Conservation (phyloP, 305 asterid species). For the Ruellia speciosa region DNA sequence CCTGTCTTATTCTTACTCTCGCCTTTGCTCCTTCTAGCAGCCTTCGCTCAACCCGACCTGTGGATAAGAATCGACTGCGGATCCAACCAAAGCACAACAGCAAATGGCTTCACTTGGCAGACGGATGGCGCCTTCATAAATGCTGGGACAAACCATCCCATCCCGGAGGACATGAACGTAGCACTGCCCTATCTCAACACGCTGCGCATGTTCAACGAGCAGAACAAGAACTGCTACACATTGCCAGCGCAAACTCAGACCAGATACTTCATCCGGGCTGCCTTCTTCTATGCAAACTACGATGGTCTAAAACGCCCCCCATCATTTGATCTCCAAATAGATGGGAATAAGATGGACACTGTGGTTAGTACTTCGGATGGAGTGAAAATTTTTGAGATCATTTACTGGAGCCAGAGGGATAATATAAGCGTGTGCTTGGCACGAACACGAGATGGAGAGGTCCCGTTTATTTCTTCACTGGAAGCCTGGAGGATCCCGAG, state of each 20-base stretch:
- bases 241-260: conserved; percentile 4
- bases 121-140: conserved; percentile 18
- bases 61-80: conserved; percentile 24
- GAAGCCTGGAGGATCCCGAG: conserved; percentile 18
- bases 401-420: conserved; percentile 4
- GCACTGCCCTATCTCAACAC: conserved; percentile 14
- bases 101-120: conserved; percentile 13
- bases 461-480: conserved; percentile 21
- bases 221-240: conserved; percentile 26
- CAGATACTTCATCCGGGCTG: conserved; percentile 19
- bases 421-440: conserved; percentile 20
- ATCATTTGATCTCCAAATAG: conserved; percentile 24
- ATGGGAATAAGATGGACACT: conserved; percentile 21
- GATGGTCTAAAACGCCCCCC: conserved; percentile 16
- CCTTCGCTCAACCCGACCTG: conserved; percentile 8
- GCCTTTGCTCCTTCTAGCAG: no score
- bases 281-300: conserved; percentile 18
- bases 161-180: not conserved
- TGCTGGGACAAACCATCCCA: conserved; percentile 13
- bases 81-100: conserved; percentile 12
- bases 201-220: conserved; percentile 15
- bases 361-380: conserved; percentile 11
- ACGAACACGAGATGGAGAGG: conserved; percentile 2
- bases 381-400: conserved; percentile 18
- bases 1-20: no score